Base-by-base conservation (phyloP, 2,329 filamentous ascomycete species). In the Geosmithia morbida region DNA sequence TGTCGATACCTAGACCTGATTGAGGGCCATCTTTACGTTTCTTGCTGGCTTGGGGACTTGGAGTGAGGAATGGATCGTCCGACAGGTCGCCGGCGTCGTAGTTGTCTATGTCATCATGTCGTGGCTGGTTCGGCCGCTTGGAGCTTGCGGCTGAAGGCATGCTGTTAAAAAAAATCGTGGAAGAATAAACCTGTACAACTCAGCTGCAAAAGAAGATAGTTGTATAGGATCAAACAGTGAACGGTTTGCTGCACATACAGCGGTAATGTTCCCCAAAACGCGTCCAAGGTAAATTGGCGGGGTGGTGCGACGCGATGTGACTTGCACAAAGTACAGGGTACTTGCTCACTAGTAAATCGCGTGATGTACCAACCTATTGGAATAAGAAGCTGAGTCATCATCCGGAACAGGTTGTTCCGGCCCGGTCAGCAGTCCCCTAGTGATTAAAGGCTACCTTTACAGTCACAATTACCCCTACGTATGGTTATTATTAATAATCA, bases 1-100 rank as follows among this genome's bases (percentile, higher is more conserved):
- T 80, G 53, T 97, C 89, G 48, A 96, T 79, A 43, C 89, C 88
- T 2, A 94, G 66, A 1, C 71, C 72, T 8, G 69, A 71, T 26
- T 42, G 18, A 11, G 33, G 44, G 1, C 65, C 61, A 20, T 67
- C 67, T 49, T 72, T 72, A 42, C 67, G 70, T 54, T 75, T 74
- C 51, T 69, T 72, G 50, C 63, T 53, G 29, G 60, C 54, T 13
- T 65, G 64, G 19, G 67, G 60, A 47, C 61, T 67, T 18, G 66
- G 68, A n/a, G 71, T 67, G 20, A 66, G 62, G 50, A 77, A 73
- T 1, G 70, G 69, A 46, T 73, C 68, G 42, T 70, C 61, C 2
- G 57, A 61, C 13, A 72, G 60, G 52, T 74, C 69, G 47, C 75
- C 79, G 11, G 81, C 69, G 54, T 87, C 82, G 59, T 90, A 90